Evolutionary conservation across 75 land plant genomes (phyloP), one percentile per base, ranked within the genome.

Genomic region (Cryptomeria japonica): DNA sequence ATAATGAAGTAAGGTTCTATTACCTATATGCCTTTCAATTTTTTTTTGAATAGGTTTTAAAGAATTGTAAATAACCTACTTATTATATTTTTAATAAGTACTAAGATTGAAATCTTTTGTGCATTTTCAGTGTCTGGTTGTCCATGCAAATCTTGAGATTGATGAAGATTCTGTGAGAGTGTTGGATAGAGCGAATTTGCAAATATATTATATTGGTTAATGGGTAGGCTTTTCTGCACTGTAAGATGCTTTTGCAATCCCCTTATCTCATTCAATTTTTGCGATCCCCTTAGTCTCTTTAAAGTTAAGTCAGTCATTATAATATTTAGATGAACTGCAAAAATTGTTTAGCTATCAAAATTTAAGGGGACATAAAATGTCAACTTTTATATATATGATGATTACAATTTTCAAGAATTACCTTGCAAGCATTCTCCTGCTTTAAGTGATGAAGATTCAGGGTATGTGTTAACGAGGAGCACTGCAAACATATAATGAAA

Each of bases 1-100:
- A 82, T 10, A 82, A 46, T 44, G 84, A 82, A 46, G 84, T 80
- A 82, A 46, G 84, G 38, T 42, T 80, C 44, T 80, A 42, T 49
- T 25, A 80, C 47, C 83, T 80, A 39, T 22, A 42, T 80, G 42
- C n/a, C 47, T 22, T 80, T 42, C 83, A 80, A 34, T 44, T 2
- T 42, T 19, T 0, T 80, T 42, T 1, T 37, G 1, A 80, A 72
- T 72, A 28, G 49, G 47, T 28, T 64, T 25, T 42, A 42, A 80
- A 42, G 47, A 80, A 22, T 80, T 42, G 9, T 15, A 80, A 42
- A 80, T 22, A 80, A 80, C n/a, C 42, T 4, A 2, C 11, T 79
- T 19, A 1, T 38, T 80, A 41, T 41, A 7, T 25, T 42, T 80
- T 25, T 80, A 41, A 42, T 25, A 80, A 80, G 11, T 80, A 80